Base-by-base conservation (phyloP, 1,284 basidiomycete species). In the Cryptococcus wingfieldii region DNA sequence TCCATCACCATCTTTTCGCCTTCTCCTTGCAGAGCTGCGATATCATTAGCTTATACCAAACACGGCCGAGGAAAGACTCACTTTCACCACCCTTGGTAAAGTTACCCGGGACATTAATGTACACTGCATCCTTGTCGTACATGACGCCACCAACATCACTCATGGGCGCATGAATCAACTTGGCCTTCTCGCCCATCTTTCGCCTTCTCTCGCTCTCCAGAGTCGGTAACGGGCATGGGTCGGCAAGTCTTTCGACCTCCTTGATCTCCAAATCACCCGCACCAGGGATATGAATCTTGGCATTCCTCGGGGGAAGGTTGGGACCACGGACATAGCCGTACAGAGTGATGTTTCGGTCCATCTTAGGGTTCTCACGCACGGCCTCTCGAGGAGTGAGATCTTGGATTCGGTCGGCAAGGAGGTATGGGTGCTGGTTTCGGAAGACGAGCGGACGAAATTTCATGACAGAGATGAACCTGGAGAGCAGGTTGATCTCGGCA, bases 101-200 rank as follows among this genome's bases (percentile, higher is more conserved):
- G 69, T 83, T 93, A 1, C 96, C 96, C 4, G 91, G 90, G 3
- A 98, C 94, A 70, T 97, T 98, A 66, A 99, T 89, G 81, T 91
- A 99, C 2, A 98, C 94, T 0, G 94, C 92, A 69, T 98, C 96
- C 76, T 98, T 98, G 80, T 99, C 96, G 71, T 96, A 98, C 79
- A 91, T 86, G 59, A 99, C 86, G 8, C 95, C 96, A 19, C 95
- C 95, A 2, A 98, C 88, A 69, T 97, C 95, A 72, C 90, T 95
- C 95, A 98, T 98, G 1, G 96, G 96, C 7, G 96, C 96, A 75
- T 98, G 92, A 7, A 98, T 86, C 4, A 97, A 79, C 74, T 91
- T 96, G 73, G 89, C 90, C 81, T 96, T 96, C 76, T 98, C 95
- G 65, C 89, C 94, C 71, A 99, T 80, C 74, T 90, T 93, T 52